Base-by-base conservation (phyloP, 2,329 filamentous ascomycete species). In the Gliomastix tumulicola region DNA sequence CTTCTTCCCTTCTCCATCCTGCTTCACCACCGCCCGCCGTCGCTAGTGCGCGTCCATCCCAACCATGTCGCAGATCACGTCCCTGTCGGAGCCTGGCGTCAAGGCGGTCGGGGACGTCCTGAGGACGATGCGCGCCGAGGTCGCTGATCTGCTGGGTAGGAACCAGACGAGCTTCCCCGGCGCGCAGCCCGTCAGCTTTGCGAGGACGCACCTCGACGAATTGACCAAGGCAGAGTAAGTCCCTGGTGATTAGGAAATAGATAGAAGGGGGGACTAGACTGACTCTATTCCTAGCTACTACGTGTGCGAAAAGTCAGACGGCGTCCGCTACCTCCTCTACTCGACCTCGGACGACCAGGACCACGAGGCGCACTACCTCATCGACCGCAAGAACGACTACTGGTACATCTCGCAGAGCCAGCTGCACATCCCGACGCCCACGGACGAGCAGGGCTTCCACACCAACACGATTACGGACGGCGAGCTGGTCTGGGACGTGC, bases 301-400 rank as follows among this genome's bases (percentile, higher is more conserved):
- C 57, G 84, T 98, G 45, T 96, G 90, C 69, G 92, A 98, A 63
- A 98, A 98, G 67, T 95, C 90, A 2, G 92, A 98, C 56, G 92
- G 92, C 37, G 87, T 97, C 44, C 81, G 92, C 44, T 96, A 94
- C 59, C 76, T 98, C n/a, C 76, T 98, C 45, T 97, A 94, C 68
- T 79, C 92, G 46, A 88, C 86, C 35, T 59, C 68, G 7, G 82
- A 83, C 54, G 72, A 79, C 30, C 56, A 66, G 6, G 67, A 66
- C 37, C 47, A 55, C 34, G 88, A 94, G 56, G 74, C 82, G 18
- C 85, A 92, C 54, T 96, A 95, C 65, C 73, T 98, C 39, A 95
- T 98, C 63, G 90, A 98, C 64, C 88, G 92, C 54, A 94, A 89
- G 65, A 97, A 98, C 65, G 88, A 97, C 58, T 98, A 92, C 68